phyloP scores from a whole-genome alignment of 2,329 filamentous ascomycete species.

The Eurotiales sp. region DNA sequence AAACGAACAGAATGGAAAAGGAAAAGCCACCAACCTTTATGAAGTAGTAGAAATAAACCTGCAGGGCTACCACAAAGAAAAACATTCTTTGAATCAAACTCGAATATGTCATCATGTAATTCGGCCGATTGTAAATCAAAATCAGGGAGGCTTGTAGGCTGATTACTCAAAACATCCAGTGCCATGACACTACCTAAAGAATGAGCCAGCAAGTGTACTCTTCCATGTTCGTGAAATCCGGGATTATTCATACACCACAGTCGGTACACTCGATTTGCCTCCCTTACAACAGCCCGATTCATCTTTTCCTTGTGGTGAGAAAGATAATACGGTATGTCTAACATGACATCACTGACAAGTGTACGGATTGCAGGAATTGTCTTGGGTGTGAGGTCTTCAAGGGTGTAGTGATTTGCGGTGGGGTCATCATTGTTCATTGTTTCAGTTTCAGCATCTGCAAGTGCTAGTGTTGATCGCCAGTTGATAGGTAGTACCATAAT shows the following conservation, averaged over 20 bases:
- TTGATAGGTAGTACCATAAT: slow-evolving; percentile 95
- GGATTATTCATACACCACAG: slow-evolving; percentile 94
- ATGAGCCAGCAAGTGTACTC: slow-evolving; percentile 89
- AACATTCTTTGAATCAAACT: slow-evolving; percentile 86
- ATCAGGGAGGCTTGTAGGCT: slow-evolving; percentile 68
- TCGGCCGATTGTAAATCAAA: slow-evolving; percentile 36
- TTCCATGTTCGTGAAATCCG: slow-evolving; percentile 72
- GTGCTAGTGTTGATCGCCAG: slow-evolving; percentile 83
- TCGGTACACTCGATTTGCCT: slow-evolving; percentile 93
- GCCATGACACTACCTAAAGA: slow-evolving; percentile 94
- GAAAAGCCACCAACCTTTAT: slow-evolving; percentile 47
- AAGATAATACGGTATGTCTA: slow-evolving; percentile 96
- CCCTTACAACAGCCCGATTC: slow-evolving; percentile 80
- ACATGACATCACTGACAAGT: slow-evolving; percentile 95
- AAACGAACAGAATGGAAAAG: background rate
- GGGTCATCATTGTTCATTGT: slow-evolving; percentile 53
- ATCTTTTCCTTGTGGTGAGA: slow-evolving; percentile 95
- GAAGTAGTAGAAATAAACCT: slow-evolving; percentile 87
- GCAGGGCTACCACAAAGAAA: slow-evolving; percentile 88
- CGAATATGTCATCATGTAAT: slow-evolving; percentile 61
- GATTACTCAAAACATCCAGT: slow-evolving; percentile 81
- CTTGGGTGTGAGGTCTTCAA: slow-evolving; percentile 88
- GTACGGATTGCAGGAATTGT: slow-evolving; percentile 89
- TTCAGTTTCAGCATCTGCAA: slow-evolving; percentile 72
- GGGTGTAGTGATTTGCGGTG: slow-evolving; percentile 58